phyloP scores from a whole-genome alignment of 768 basidiomycete genomes.

The Kwoniella shandongensis region DNA sequence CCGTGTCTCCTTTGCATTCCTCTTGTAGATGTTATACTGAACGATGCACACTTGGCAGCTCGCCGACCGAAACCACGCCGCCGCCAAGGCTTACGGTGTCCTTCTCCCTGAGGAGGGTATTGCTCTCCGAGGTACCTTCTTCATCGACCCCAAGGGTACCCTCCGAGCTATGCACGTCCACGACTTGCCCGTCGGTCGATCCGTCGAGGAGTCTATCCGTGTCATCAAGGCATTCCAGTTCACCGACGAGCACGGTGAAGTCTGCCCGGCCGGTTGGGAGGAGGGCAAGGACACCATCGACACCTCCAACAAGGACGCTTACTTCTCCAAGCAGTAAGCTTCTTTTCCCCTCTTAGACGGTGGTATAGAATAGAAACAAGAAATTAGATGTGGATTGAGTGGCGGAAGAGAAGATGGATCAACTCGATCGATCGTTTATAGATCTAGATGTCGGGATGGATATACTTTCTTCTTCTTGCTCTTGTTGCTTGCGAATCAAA shows the following conservation, averaged over 20 bases:
- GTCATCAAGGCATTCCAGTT: slow-evolving; percentile 87
- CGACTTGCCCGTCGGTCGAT: slow-evolving; percentile 91
- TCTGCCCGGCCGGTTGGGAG: slow-evolving; percentile 88
- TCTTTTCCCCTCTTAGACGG: neutral
- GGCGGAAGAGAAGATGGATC: too few species aligned
- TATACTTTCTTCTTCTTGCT: neutral
- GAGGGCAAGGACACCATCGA: slow-evolving; percentile 59
- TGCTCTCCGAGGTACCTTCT: slow-evolving; percentile 66
- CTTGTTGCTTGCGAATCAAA: neutral
- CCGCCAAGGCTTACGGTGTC: slow-evolving; percentile 82
- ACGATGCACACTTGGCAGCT: slow-evolving; percentile 20
- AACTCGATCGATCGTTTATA: too few species aligned
- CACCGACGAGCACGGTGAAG: slow-evolving; percentile 78
- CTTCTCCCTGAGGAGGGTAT: slow-evolving; percentile 85
- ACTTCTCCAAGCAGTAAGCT: slow-evolving; percentile 46
- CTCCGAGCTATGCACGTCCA: slow-evolving; percentile 60
- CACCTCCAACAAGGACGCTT: slow-evolving; percentile 36
- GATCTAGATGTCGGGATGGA: too few species aligned
- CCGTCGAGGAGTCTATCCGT: slow-evolving; percentile 87
- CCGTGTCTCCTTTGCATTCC: neutral
- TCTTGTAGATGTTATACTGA: too few species aligned
- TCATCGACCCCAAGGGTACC: slow-evolving; percentile 50
- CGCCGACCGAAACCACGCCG: slow-evolving; percentile 62
- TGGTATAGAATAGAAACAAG: neutral
- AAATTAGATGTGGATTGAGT: neutral